phyloP scores from a whole-genome alignment of 192 early-diverging fungal species.

The Coemansia sp. region DNA sequence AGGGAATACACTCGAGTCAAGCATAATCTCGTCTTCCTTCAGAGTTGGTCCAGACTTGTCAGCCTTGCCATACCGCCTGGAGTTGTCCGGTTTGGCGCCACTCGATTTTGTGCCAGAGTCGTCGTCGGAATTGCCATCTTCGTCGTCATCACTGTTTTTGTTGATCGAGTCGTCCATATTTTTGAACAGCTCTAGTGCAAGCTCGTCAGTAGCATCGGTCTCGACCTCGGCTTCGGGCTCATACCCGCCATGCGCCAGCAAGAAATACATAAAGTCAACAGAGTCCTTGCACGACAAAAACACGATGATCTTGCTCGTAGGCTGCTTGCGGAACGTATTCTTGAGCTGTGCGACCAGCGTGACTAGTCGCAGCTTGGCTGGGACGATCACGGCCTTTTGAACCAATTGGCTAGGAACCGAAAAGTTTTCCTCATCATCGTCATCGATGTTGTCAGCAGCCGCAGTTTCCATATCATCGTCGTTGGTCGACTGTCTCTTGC shows the following conservation, averaged over 20 bases:
- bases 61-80: slow-evolving; percentile 1
- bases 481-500: slow-evolving; percentile 34
- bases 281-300: slow-evolving; percentile 92
- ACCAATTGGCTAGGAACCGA: slow-evolving; percentile 85
- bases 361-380: slow-evolving; percentile 92
- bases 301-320: slow-evolving; percentile 71
- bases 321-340: slow-evolving; percentile 45
- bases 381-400: slow-evolving; percentile 82
- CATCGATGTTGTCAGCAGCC: slow-evolving; percentile 15
- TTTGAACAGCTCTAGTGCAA: slow-evolving; percentile 58
- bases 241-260: slow-evolving; percentile 67
- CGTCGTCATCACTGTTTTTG: slow-evolving; percentile 19
- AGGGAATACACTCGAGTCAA: slow-evolving; percentile 64
- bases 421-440: slow-evolving; percentile 42
- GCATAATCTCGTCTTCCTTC: slow-evolving; percentile 46
- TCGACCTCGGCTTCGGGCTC: slow-evolving; percentile 47
- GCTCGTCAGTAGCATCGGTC: slow-evolving; percentile 45
- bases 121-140: slow-evolving; percentile 28
- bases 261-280: slow-evolving; percentile 92
- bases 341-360: slow-evolving; percentile 78
- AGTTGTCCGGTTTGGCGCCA: neutral
- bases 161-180: slow-evolving; percentile 19
- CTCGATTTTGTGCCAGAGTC: slow-evolving; percentile 21
- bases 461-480: slow-evolving; percentile 47
- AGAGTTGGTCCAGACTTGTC: slow-evolving; percentile 30